Percentiles rank a stretch among this genome's conserved stretches.
Evolutionary conservation across 345 rosid genomes (phyloP).

Genomic region (Erucastrum elatum): DNA sequence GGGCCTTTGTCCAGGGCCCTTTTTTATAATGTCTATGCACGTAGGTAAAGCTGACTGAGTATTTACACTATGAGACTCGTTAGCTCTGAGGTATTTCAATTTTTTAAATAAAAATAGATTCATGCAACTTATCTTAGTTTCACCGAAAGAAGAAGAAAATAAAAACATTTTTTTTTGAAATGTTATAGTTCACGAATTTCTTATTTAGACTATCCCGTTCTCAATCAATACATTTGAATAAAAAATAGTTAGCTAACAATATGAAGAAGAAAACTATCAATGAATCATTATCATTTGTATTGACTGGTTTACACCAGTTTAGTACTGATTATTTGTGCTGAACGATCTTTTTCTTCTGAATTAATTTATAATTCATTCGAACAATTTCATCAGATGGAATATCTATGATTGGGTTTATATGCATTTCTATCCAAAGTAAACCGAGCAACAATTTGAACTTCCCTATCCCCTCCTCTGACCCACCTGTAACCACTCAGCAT

Average conservation of each 20-base stretch:
- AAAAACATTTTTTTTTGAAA: neutral
- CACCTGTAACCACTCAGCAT: no score
- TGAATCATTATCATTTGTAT: neutral
- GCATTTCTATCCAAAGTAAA: no score
- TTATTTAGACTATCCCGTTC: neutral
- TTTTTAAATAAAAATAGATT: neutral
- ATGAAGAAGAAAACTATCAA: neutral
- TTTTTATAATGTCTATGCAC: neutral
- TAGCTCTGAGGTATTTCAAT: neutral
- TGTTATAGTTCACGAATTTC: neutral
- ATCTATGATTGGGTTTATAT: no score
- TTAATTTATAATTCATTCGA: no score
- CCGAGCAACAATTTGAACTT: no score
- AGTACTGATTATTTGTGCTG: no score
- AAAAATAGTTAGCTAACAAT: neutral
- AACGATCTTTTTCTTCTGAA: no score
- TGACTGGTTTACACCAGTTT: no score
- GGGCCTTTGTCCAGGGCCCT: neutral
- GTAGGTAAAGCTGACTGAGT: neutral
- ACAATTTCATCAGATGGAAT: no score
- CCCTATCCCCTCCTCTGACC: no score
- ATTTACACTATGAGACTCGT: neutral
- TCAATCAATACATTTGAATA: neutral
- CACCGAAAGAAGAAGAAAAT: neutral
- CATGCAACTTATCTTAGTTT: neutral